phyloP scores from a whole-genome alignment of 2,329 filamentous ascomycete genomes.

The Colletotrichum sp. region DNA sequence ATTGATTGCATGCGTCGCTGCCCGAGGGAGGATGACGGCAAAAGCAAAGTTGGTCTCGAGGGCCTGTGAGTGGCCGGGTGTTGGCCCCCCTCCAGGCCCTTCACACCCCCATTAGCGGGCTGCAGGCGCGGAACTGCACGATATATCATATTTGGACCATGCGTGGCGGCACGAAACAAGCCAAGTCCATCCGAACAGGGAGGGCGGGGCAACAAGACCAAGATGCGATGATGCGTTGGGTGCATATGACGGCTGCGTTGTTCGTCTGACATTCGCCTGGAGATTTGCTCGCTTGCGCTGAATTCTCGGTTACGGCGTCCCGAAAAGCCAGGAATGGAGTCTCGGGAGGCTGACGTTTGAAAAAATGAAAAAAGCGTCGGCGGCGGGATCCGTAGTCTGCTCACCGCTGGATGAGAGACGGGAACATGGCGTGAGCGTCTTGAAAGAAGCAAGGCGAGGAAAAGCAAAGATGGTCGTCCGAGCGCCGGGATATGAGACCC shows the following conservation, averaged over 20 bases:
- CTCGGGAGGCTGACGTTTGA: background rate
- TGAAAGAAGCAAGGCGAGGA: conserved; percentile 6
- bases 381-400: background rate
- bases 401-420: conserved; percentile 15
- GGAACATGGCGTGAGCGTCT: conserved; percentile 11
- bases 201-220: background rate
- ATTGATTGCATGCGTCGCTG: conserved; percentile 21
- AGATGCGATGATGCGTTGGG: background rate
- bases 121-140: conserved; percentile 7
- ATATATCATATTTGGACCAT: conserved; percentile 4
- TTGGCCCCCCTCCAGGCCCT: background rate
- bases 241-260: background rate
- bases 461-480: conserved; percentile 11
- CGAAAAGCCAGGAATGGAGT: conserved; percentile 4
- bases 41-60: conserved; percentile 10
- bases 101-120: background rate
- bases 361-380: background rate
- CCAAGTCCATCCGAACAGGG: background rate
- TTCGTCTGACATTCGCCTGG: background rate
- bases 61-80: conserved; percentile 3
- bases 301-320: background rate
- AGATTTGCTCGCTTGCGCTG: background rate
- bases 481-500: conserved; percentile 10
- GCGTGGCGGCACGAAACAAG: conserved; percentile 4
- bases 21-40: conserved; percentile 17